phyloP scores from a whole-genome alignment of 2,329 filamentous ascomycete species.

The Penicillium sp. region DNA sequence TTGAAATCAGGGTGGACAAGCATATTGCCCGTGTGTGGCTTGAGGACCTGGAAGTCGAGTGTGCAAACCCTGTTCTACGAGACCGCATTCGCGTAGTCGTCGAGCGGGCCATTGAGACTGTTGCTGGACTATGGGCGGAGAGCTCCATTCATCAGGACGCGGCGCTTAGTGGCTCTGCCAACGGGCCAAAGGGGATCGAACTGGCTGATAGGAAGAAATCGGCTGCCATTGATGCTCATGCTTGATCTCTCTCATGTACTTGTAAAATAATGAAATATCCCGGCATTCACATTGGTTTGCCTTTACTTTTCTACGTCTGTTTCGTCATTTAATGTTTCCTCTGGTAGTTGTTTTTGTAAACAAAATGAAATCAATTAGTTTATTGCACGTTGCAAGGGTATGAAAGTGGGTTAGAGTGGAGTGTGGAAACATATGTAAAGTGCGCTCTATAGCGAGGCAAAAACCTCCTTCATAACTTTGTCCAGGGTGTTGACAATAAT shows the following conservation, averaged over 20 bases:
- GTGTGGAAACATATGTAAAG: too few relatives aligned
- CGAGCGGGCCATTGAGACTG: conserved; percentile 83
- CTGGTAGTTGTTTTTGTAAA: not conserved
- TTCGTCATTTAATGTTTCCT: not conserved
- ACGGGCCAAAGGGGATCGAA: conserved; percentile 17
- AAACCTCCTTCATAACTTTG: conserved; percentile 54
- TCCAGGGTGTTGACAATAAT: conserved; percentile 53
- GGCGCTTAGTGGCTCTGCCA: conserved; percentile 23
- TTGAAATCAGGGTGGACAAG: conserved; percentile 84
- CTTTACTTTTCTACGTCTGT: not conserved
- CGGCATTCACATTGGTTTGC: not conserved
- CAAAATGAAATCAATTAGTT: not conserved
- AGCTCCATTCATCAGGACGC: conserved; percentile 24
- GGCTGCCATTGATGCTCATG: conserved; percentile 25
- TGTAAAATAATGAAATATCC: conserved; percentile 3
- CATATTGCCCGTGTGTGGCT: conserved; percentile 87
- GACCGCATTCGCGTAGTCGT: conserved; percentile 87
- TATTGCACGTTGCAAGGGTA: not conserved
- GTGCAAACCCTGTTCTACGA: conserved; percentile 70
- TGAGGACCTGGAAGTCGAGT: conserved; percentile 88
- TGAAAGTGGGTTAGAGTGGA: not conserved
- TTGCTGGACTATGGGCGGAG: conserved; percentile 63
- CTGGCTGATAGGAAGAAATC: conserved; percentile 20
- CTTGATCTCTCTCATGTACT: conserved; percentile 16
- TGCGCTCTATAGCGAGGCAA: conserved; percentile 23